Evolutionary conservation across 805 yeast genomes (phyloP), one percentile per base, ranked within the genome.

Genomic region (Metschnikowia rubicola): DNA sequence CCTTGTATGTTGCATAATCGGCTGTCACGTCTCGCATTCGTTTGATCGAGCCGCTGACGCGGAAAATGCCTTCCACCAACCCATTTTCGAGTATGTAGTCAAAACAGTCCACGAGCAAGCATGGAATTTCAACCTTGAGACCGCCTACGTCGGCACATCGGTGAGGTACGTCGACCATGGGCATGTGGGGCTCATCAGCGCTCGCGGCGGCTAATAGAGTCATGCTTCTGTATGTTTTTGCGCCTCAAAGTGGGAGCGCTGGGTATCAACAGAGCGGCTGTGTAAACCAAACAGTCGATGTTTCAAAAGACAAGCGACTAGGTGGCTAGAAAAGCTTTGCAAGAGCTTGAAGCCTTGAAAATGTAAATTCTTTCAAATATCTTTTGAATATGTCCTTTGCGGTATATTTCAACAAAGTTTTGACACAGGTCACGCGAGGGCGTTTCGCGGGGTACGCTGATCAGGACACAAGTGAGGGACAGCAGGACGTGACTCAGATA

Each of bases 21-120:
- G 52, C 43, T 31, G 59, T 53, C 15, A 65, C 56, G 30, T 42
- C 51, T 10, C 49, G 47, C 47, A 56, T 56, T 30, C 66, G 56
- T 37, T 61, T 57, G 29, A 57, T 56, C 1, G 69, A 65, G 10
- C 71, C 71, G 40, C 61, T 64, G 15, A 66, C 58, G 29, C 71
- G 53, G 44, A 66, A 66, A 8, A 65, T 50, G 13, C 71, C 71
- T 41, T 65, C 67, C 17, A 51, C 52, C 1, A 60, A 42, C 7
- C 56, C 54, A 7, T 60, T 50, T 6, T 39, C 43, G 8, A 58
- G 44, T 5, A 66, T 50, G 43, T 53, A 60, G 12, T 53, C 32
- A 38, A 59, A 59, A 33, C 63, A 51, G 30, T 57, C 61, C 9
- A 47, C 51, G 17, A 65, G 40, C 28, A 62, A 51, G 8, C 30